phyloP scores from a whole-genome alignment of 2,329 filamentous ascomycete species.

The Fonsecaea nubica region DNA sequence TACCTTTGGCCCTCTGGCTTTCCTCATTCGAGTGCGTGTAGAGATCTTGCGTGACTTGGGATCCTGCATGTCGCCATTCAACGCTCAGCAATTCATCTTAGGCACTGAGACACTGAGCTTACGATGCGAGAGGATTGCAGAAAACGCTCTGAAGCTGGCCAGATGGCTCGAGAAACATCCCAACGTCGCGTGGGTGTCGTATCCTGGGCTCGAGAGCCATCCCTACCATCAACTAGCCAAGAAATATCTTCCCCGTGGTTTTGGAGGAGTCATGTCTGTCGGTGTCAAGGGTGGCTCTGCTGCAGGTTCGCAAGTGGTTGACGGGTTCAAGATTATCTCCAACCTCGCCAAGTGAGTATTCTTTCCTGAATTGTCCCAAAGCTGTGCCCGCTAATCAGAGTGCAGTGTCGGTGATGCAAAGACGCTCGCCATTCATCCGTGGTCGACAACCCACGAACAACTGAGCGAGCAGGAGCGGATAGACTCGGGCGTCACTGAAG shows the following conservation, averaged over 20 bases:
- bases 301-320: constrained; percentile 87
- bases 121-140: constrained; percentile 82
- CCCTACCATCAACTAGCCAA: constrained; percentile 79
- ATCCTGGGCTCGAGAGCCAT: constrained; percentile 85
- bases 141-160: constrained; percentile 81
- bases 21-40: constrained; percentile 83
- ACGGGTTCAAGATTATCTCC: constrained; percentile 92
- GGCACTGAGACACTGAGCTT: constrained; percentile 89
- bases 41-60: constrained; percentile 91
- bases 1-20: constrained; percentile 82
- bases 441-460: constrained; percentile 90
- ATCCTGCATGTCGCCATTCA: constrained; percentile 83
- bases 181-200: constrained; percentile 91
- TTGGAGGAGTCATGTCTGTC: constrained; percentile 89
- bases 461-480: constrained; percentile 77
- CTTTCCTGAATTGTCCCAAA: constrained; percentile 54
- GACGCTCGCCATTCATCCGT: constrained; percentile 87
- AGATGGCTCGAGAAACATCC: constrained; percentile 81
- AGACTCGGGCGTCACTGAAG: constrained; percentile 77
- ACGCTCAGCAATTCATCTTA: constrained; percentile 86
- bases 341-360: constrained; percentile 79
- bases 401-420: constrained; percentile 81
- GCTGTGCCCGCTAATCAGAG: constrained; percentile 13
- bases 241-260: constrained; percentile 83
- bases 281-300: constrained; percentile 86